Percentiles rank a stretch among this genome's conserved stretches.
These are phyloP conservation scores for Malus hybrid DNA, from an alignment of 331 rosid species.

Conservation along the genomic window DNA sequence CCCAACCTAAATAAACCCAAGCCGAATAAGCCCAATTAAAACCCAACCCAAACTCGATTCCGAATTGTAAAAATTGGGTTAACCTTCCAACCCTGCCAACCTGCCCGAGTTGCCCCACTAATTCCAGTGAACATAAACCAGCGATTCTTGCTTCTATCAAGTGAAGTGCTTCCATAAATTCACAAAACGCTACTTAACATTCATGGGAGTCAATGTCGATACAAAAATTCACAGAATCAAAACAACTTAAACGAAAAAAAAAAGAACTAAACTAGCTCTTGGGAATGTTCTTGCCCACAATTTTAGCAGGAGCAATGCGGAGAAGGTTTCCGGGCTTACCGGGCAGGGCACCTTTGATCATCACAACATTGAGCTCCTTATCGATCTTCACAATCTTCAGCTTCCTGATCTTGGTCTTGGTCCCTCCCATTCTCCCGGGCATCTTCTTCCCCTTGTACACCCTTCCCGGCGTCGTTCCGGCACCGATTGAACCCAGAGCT, in stretches of 20 bases:
- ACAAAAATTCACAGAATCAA: background rate
- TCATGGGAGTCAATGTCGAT: background rate
- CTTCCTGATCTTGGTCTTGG: slow-evolving; percentile 76
- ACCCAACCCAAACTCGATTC: too few species aligned
- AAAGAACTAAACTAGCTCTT: slow-evolving; percentile 25
- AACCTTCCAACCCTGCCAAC: too few species aligned
- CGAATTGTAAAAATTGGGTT: too few species aligned
- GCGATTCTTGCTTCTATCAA: too few species aligned
- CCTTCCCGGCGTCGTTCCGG: slow-evolving; percentile 89
- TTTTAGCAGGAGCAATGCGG: slow-evolving; percentile 87
- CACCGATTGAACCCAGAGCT: slow-evolving; percentile 87
- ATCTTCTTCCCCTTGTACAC: slow-evolving; percentile 92
- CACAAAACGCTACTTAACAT: background rate
- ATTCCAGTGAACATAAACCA: too few species aligned
- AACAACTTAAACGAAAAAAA: background rate
- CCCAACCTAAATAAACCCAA: too few species aligned
- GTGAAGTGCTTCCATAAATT: background rate
- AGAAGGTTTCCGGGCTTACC: slow-evolving; percentile 97
- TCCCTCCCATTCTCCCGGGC: slow-evolving; percentile 99
- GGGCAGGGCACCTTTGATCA: slow-evolving; percentile 94
- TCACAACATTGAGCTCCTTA: slow-evolving; percentile 68
- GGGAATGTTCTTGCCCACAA: slow-evolving; percentile 91
- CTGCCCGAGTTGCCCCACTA: too few species aligned
- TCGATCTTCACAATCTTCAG: slow-evolving; percentile 87
- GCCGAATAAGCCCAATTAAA: too few species aligned